phyloP scores from a whole-genome alignment of 768 basidiomycete species.

The Russula foetens region DNA sequence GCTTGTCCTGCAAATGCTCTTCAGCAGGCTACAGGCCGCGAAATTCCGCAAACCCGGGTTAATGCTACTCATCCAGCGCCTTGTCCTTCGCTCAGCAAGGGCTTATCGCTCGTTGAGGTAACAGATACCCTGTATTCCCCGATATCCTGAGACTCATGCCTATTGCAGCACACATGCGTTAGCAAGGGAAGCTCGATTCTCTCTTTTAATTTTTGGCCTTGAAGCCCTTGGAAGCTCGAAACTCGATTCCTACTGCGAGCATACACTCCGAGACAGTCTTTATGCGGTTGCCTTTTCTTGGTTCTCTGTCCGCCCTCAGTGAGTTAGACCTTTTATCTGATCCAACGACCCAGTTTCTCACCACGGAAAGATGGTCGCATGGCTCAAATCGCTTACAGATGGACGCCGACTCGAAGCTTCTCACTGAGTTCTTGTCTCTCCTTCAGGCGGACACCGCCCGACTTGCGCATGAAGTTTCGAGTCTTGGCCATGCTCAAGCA shows the following conservation, averaged over 20 bases:
- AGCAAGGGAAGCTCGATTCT: conserved; percentile 84
- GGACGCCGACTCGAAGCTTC: conserved; percentile 77
- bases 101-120: conserved; percentile 73
- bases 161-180: conserved; percentile 75
- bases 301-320: conserved; percentile 95
- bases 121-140: not conserved
- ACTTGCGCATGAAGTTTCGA: conserved; percentile 49
- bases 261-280: conserved; percentile 60
- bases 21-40: conserved; percentile 90
- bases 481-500: conserved; percentile 46
- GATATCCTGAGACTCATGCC: not conserved
- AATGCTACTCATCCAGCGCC: conserved; percentile 74
- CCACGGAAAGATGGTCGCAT: conserved; percentile 73
- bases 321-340: conserved; percentile 26
- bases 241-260: conserved; percentile 77
- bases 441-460: conserved; percentile 68
- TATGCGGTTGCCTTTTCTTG: conserved; percentile 81
- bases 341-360: not conserved
- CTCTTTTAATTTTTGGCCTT: conserved; percentile 88
- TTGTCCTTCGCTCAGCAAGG: conserved; percentile 74
- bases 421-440: conserved; percentile 76
- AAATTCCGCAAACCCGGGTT: conserved; percentile 80
- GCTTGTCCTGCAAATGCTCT: conserved; percentile 77
- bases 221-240: conserved; percentile 84
- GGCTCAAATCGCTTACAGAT: conserved; percentile 92